Percentiles rank a stretch among this genome's conserved stretches.
Conservation (phyloP, 2,329 filamentous ascomycete species). For the Trichoderma aggressivum region DNA sequence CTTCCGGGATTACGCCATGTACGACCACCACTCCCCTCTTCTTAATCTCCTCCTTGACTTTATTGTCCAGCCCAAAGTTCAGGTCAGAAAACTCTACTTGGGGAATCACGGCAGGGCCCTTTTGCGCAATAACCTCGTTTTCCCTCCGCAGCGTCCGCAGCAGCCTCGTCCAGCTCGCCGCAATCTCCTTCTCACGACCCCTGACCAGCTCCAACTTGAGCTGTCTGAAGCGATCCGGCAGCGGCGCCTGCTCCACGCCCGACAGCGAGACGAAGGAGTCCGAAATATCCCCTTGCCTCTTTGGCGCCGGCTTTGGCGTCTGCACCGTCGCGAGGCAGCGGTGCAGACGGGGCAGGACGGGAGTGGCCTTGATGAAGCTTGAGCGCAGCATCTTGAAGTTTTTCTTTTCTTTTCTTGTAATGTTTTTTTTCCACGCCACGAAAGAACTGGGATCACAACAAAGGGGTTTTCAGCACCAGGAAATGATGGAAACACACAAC, state of each 20-base stretch:
- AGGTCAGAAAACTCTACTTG: constrained; percentile 48
- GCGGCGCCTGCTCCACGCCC: constrained; percentile 40
- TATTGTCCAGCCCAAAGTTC: constrained; percentile 34
- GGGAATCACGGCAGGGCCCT: constrained; percentile 50
- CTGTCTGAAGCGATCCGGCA: constrained; percentile 54
- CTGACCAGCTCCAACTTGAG: constrained; percentile 53
- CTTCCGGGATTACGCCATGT: constrained; percentile 60
- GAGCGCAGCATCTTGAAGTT: constrained; percentile 19
- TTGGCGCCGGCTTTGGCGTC: constrained; percentile 28
- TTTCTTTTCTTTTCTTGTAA: background rate
- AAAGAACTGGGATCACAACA: background rate
- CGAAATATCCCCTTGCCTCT: constrained; percentile 60
- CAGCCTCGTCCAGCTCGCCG: constrained; percentile 48
- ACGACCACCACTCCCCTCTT: constrained; percentile 64
- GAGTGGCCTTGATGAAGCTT: constrained; percentile 14
- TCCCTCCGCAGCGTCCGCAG: constrained; percentile 44
- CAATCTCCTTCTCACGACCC: constrained; percentile 47
- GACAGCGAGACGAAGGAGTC: constrained; percentile 60
- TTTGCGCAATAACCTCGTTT: constrained; percentile 44
- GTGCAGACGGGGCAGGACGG: constrained; percentile 5
- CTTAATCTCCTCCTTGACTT: constrained; percentile 47
- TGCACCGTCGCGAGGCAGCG: constrained; percentile 15
- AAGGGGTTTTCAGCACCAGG: background rate
- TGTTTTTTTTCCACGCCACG: background rate
- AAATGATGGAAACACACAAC: background rate